Evolutionary conservation across 805 yeast species (phyloP), one percentile per base, ranked within the genome.

Genomic region (Candida pseudofarinosa): DNA sequence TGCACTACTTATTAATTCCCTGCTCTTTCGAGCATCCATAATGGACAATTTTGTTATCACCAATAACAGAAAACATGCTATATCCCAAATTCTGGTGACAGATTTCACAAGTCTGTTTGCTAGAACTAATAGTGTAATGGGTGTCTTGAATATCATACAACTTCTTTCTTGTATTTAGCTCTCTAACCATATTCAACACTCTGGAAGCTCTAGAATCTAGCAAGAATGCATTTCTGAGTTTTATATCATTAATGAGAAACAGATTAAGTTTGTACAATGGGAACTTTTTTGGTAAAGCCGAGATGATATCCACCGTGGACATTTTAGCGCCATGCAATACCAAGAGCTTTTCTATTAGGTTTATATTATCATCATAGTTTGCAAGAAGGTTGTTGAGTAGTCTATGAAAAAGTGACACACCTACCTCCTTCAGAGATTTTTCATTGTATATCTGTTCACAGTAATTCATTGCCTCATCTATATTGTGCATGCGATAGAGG

Each of bases 41-140:
- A 55, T 82, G 88, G 3, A 79, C 73, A 4, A 77, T 69, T 3
- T 60, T 55, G 19, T 62, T 65, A 36, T 71, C 65, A 0, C 76
- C 76, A 30, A 69, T 67, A 18, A 74, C 73, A 36, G 79, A 68
- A 26, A 81, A 61, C 1, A 83, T 78, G 37, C 78, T 71, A 47
- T 69, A 70, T 2, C 82, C 83, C 28, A 84, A 62, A 10, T 66
- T 58, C 50, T 80, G 81, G 17, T 67, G 62, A 60, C 96, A 88
- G 14, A 79, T 69, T 2, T 61, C 53, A 56, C 96, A 88, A n/a
- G 58, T 58, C 30, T 72, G 65, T 30, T 55, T 58, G 13, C 60
- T 61, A 15, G 71, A 67, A 12, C 75, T 72, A 10, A 75, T 37
- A 49, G 56, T 2, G 63, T 63, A 59, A 53, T 65, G 52, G 43